Evolutionary conservation across 2,329 filamentous ascomycete species (phyloP), one percentile per base, ranked within the genome.

Genomic region (Berkeleyomyces basicola): DNA sequence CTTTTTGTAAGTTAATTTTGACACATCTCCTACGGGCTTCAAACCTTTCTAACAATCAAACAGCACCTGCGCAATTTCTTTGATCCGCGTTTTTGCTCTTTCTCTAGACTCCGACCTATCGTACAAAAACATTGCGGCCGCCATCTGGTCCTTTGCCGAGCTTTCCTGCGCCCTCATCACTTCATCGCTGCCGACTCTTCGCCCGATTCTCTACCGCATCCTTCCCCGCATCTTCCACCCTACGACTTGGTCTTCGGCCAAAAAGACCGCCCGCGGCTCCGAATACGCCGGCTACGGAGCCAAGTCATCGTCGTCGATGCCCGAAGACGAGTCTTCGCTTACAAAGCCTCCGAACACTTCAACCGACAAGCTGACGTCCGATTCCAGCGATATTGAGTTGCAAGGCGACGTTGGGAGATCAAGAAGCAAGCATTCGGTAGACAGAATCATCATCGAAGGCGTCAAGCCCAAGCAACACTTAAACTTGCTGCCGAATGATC

Each of bases 101-200:
- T 65, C 65, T 7, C 59, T 67, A 43, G 58, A 60, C 33, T 49
- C 65, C 37, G 68, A 69, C 59, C 62, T 68, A 23, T 67, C 67
- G 16, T 69, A 67, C 64, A 64, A 67, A 23, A 69, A 67, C 61
- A 66, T 70, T n/a, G 66, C 69, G 2, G 66, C 70, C 5, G 68
- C 69, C 5, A 63, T 65, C n/a, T 68, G 67, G 65, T 69, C 68
- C 37, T 58, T 68, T 16, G 65, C 66, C 37, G 68, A 69, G 61
- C 63, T 69, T 53, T 63, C 65, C 53, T 67, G 67, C 5, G 68
- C 67, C 46, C 59, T 69, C 1, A 67, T 65, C 9, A 68, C 66
- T 61, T 66, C 67, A 23, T 68, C 67, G 31, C 65, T 69, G 7
- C 67, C 68, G 31, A 69, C 67, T n/a, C 65, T 69, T 36, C 67